Evolutionary conservation across 164 flowering plant genomes (phyloP), one percentile per base, ranked within the genome.

Genomic region (Berberis vulgaris): DNA sequence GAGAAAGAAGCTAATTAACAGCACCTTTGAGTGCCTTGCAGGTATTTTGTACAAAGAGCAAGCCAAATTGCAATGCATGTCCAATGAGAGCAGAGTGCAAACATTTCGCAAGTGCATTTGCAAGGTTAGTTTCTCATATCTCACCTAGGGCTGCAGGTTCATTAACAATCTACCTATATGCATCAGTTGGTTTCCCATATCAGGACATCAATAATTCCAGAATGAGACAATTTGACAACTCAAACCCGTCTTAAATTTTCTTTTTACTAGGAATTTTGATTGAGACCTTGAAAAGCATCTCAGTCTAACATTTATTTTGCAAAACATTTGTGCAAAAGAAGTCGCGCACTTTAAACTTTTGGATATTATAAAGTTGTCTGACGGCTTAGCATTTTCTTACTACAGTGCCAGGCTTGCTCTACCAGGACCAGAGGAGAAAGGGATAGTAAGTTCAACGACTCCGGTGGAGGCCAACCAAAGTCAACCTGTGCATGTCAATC

Each of bases 401-500:
- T 76, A 68, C 86, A 95, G 99, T 79, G 96, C 99, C 65, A 83
- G 97, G 65, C 94, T 91, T 70, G 83, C 96, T 54, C 80, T 95
- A 44, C 97, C 97, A 56, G 96, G 80, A 8, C 87, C 99, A 71
- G 89, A 84, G 66, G 94, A 91, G 63, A 89, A 78, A 73, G 70
- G 87, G 61, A 73, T 87, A 13, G 83, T 84, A 57, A 67, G 70
- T 70, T 71, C 82, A 67, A 65, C 69, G 43, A 70, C 44, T 66
- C 80, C 84, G 12, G 41, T 41, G 4, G 61, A 62, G 38, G 47
- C 76, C n/a, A 70, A 69, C 54, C 70, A 59, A 68, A 62, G 59
- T 57, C 79, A 78, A 11, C 39, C 45, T 12, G 60, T 49, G 54
- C 58, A 7, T 12, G 41, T 53, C 60, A 47, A 67, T 26, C 54